phyloP scores from a whole-genome alignment of 2,329 filamentous ascomycete species.

The Capronia epimyces region DNA sequence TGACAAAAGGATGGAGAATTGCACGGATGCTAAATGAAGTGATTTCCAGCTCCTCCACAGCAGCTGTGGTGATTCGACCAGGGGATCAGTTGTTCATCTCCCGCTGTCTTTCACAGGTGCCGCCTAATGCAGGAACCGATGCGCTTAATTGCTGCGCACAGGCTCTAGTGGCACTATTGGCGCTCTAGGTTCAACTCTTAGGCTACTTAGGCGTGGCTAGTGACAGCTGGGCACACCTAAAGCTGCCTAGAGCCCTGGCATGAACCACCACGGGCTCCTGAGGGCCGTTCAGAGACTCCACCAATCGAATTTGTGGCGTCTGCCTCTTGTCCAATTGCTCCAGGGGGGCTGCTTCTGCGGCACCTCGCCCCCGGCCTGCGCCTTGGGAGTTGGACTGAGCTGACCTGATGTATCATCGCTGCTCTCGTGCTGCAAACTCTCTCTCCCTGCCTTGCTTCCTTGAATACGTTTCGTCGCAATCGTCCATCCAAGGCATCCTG shows the following conservation, averaged over 20 bases:
- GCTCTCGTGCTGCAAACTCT: not conserved
- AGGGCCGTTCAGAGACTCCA: constrained; percentile 7
- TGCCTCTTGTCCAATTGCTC: not conserved
- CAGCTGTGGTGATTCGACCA: constrained; percentile 8
- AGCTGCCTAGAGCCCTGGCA: not conserved
- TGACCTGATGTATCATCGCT: not conserved
- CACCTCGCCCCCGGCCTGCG: not conserved
- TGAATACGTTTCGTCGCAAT: constrained; percentile 1
- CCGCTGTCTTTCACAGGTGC: constrained; percentile 5
- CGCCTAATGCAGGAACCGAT: constrained; percentile 18
- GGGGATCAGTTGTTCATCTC: constrained; percentile 15
- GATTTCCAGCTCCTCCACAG: constrained; percentile 14
- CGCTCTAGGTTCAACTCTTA: not conserved
- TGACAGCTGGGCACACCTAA: not conserved
- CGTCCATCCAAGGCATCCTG: not conserved
- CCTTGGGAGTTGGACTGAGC: not conserved
- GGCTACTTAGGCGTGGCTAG: not conserved
- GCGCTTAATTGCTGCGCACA: constrained; percentile 7
- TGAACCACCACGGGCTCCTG: not conserved
- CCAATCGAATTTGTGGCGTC: constrained; percentile 5
- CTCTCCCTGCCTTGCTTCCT: not conserved
- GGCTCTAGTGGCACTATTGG: constrained; percentile 1
- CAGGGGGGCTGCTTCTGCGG: not conserved
- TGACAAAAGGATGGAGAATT: not conserved
- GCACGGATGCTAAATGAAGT: constrained; percentile 10